Percentiles rank a stretch among this genome's conserved stretches.
Conservation (phyloP, 768 basidiomycete species). For the Pleurotus salmoneostramineus region DNA sequence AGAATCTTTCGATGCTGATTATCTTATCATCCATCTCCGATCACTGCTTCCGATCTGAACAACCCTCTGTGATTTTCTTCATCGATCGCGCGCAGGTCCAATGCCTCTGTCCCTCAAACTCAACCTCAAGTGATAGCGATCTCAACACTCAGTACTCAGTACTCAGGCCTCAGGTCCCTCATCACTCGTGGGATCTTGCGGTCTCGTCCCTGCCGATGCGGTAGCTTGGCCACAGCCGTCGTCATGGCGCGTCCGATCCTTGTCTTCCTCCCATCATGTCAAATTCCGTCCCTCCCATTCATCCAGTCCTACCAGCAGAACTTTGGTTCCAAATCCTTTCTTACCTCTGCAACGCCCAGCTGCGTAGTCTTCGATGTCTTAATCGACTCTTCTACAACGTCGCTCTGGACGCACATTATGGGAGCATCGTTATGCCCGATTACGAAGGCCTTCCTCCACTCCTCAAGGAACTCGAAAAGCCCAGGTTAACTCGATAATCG, state of each 20-base stretch:
- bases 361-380: not conserved
- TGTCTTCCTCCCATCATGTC: not conserved
- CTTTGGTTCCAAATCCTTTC: not conserved
- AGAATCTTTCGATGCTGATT: too few species aligned
- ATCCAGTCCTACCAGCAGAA: not conserved
- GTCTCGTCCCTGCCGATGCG: too few species aligned
- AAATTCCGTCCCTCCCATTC: not conserved
- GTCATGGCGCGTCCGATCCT: constrained; percentile 25
- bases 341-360: not conserved
- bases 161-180: too few species aligned
- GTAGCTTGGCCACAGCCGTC: constrained; percentile 23
- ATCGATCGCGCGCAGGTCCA: constrained; percentile 16
- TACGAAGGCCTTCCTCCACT: not conserved
- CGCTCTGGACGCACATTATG: not conserved
- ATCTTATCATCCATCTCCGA: too few species aligned
- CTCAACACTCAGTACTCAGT: too few species aligned
- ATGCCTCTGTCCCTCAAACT: constrained; percentile 9
- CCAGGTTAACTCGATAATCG: not conserved
- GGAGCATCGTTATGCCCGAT: not conserved
- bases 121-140: constrained; percentile 12
- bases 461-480: not conserved
- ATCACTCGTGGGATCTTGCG: too few species aligned
- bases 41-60: too few species aligned
- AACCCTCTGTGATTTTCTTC: too few species aligned
- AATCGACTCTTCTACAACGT: not conserved